phyloP scores from a whole-genome alignment of 108 stramenopile genomes.

The Cylindrotheca closterium region DNA sequence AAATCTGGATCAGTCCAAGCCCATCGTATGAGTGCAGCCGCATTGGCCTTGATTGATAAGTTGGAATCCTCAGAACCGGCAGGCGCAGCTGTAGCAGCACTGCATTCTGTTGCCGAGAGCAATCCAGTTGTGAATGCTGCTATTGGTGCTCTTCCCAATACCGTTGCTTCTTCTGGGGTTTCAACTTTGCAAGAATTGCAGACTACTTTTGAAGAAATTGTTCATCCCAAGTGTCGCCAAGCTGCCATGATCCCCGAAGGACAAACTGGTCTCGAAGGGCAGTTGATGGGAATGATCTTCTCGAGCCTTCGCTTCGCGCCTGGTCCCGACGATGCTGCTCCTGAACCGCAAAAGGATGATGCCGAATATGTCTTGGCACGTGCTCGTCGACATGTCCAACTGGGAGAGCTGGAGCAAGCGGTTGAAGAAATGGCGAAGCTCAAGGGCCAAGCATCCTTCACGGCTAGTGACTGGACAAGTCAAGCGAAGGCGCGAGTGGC shows the following conservation, averaged over 20 bases:
- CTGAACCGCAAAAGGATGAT: constrained; percentile 54
- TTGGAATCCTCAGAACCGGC: constrained; percentile 60
- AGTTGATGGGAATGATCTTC: constrained; percentile 77
- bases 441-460: constrained; percentile 74
- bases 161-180: constrained; percentile 54
- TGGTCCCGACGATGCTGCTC: constrained; percentile 56
- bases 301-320: constrained; percentile 65
- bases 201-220: constrained; percentile 54
- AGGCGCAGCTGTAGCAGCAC: constrained; percentile 58
- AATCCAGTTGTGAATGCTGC: constrained; percentile 40
- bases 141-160: constrained; percentile 15
- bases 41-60: constrained; percentile 69
- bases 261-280: constrained; percentile 63
- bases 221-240: constrained; percentile 55
- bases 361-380: constrained; percentile 69
- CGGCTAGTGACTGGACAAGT: constrained; percentile 72
- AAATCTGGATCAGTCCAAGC: constrained; percentile 64
- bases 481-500: constrained; percentile 66
- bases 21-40: constrained; percentile 75
- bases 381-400: constrained; percentile 63
- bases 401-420: constrained; percentile 76
- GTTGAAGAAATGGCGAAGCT: constrained; percentile 63
- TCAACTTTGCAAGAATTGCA: constrained; percentile 77
- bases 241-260: constrained; percentile 80
- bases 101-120: constrained; percentile 54